These are phyloP conservation scores for Erodium moschatum DNA, from an alignment of 441 rosid species.

Conservation along the genomic window DNA sequence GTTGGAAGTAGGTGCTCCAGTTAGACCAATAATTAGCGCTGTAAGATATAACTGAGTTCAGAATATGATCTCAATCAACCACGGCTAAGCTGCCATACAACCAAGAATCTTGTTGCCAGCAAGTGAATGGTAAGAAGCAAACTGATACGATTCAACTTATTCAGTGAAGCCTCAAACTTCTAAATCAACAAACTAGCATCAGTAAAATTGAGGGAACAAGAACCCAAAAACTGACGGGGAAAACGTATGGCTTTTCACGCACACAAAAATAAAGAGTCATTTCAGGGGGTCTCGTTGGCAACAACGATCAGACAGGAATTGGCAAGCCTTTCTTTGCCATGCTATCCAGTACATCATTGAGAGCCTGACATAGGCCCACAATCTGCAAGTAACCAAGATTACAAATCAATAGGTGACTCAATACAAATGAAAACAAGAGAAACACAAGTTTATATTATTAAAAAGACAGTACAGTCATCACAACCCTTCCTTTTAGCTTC, in stretches of 20 bases:
- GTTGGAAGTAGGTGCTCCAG: no score
- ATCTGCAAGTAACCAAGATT: conserved; percentile 41
- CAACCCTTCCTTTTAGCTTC: no score
- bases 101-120: not conserved
- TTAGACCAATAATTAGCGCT: no score
- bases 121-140: not conserved
- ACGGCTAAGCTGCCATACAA: not conserved
- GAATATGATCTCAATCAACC: no score
- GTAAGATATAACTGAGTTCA: no score
- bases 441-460: no score
- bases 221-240: no score
- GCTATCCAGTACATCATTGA: conserved; percentile 78
- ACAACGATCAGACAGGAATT: conserved; percentile 49
- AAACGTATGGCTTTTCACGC: not conserved
- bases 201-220: not conserved
- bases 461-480: no score
- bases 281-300: not conserved
- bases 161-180: not conserved
- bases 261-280: not conserved
- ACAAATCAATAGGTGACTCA: conserved; percentile 2
- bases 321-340: conserved; percentile 89
- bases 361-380: conserved; percentile 83
- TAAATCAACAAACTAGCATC: not conserved
- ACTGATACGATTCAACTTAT: not conserved
- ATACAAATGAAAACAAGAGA: not conserved